Base-by-base conservation (phyloP, 108 stramenopile species). In the Schizochytrium sp. region DNA sequence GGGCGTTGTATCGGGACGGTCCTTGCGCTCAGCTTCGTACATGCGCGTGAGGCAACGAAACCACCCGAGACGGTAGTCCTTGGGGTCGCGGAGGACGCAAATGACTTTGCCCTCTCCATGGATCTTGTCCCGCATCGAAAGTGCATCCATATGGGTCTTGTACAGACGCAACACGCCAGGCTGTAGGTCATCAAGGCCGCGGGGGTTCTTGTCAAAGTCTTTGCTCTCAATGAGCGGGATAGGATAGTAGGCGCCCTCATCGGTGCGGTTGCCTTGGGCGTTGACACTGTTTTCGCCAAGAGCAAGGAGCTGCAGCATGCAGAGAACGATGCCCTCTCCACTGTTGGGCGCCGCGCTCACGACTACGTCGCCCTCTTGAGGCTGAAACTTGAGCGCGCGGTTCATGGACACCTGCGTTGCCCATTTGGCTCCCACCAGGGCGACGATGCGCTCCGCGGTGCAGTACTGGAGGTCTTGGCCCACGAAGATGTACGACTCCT, bases 1-100 rank as follows among this genome's bases (percentile, higher is more conserved):
- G 12, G 76, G n/a, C n/a, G 76, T 47, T 12, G 51, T 23, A 12
- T 83, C 12, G 2, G 76, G 51, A 23, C 28, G 19, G 76, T 28
- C 76, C 45, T 83, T 83, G n/a, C 76, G 76, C 4, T 83, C 76
- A 12, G n/a, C 45, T 28, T 83, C 76, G 76, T 83, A 83, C 25
- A 83, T 23, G n/a, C 76, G 19, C 19, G 44, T 45, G 48, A 83
- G 76, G 23, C 51, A 53, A 6, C 51, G 19, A 23, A 83, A 83
- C n/a, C n/a, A 83, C 43, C 76, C 51, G 43, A 83, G 6, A 6
- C 76, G 45, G 51, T 83, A 83, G 3, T 83, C 76, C 23, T 83
- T 83, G 45, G 76, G 76, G 76, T 83, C 76, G 10, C 76, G 76
- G 25, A 83, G 12, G n/a, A 83, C 28, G 51, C 23, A 8, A 12